Percentiles rank a stretch among this genome's conserved stretches.
phyloP scores from a whole-genome alignment of 768 basidiomycete genomes.

The Podaxis sp. region DNA sequence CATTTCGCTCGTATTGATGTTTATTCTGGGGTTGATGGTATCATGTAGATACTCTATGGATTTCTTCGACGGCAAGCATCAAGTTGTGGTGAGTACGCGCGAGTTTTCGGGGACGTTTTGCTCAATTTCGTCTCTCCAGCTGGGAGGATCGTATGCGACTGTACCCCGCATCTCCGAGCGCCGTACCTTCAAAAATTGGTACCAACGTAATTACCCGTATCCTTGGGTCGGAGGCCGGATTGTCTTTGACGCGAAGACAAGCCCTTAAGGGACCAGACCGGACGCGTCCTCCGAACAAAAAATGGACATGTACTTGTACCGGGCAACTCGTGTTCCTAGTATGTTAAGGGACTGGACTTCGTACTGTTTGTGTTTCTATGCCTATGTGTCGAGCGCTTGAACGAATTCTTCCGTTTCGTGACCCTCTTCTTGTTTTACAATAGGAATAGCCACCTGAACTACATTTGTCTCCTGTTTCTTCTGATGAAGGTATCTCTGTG shows the following conservation, averaged over 20 bases:
- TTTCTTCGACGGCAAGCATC: constrained; percentile 88
- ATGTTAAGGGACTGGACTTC: background rate
- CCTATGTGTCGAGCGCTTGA: constrained; percentile 20
- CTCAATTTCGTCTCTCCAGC: constrained; percentile 37
- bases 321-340: background rate
- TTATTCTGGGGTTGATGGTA: constrained; percentile 3
- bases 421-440: constrained; percentile 56
- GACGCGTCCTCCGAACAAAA: background rate
- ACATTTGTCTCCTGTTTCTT: constrained; percentile 25
- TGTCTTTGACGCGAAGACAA: constrained; percentile 37
- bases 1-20: background rate
- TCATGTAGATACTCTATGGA: constrained; percentile 69
- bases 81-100: constrained; percentile 70
- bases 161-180: constrained; percentile 80
- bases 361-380: background rate
- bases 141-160: constrained; percentile 90
- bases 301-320: constrained; percentile 4
- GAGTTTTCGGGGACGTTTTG: constrained; percentile 5
- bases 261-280: background rate
- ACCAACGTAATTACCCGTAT: constrained; percentile 88
- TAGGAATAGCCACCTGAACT: constrained; percentile 32
- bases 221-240: constrained; percentile 78
- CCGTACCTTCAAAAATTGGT: constrained; percentile 83
- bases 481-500: constrained; percentile 50
- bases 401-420: constrained; percentile 49